These are phyloP conservation scores for Alternaria sp. DNA, from an alignment of 2,329 filamentous ascomycete species.

Conservation along the genomic window DNA sequence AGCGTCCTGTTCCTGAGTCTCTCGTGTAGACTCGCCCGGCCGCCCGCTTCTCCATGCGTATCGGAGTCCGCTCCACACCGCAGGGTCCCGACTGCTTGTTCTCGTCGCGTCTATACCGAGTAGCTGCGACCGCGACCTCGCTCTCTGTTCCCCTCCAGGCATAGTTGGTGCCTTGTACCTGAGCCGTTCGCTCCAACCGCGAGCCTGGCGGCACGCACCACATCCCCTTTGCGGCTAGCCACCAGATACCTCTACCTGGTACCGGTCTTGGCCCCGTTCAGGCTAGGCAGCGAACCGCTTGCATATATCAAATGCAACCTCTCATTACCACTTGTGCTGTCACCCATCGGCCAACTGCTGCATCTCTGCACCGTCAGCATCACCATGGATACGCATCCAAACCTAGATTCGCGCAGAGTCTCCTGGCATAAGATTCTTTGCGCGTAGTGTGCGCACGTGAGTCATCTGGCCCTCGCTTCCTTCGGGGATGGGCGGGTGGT, in stretches of 20 bases:
- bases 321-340: not conserved
- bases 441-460: not conserved
- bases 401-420: not conserved
- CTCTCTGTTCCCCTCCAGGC: not conserved
- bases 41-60: not conserved
- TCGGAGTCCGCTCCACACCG: not conserved
- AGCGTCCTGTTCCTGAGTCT: constrained; percentile 1
- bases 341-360: not conserved
- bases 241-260: not conserved
- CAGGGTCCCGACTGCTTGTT: constrained; percentile 6
- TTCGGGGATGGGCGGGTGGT: constrained; percentile 17
- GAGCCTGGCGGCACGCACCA: constrained; percentile 7
- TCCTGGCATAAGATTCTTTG: not conserved
- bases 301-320: constrained; percentile 3
- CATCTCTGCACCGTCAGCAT: not conserved
- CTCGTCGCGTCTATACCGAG: not conserved
- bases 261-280: constrained; percentile 11
- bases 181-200: constrained; percentile 7
- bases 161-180: constrained; percentile 3
- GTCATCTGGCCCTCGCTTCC: constrained; percentile 10
- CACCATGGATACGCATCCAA: not conserved
- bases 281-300: constrained; percentile 13
- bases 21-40: not conserved
- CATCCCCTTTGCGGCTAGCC: constrained; percentile 11
- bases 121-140: not conserved